Percentiles rank a stretch among this genome's conserved stretches.
Conservation (phyloP, 148 eudicot species). For the Camellia lanceoleosa region DNA sequence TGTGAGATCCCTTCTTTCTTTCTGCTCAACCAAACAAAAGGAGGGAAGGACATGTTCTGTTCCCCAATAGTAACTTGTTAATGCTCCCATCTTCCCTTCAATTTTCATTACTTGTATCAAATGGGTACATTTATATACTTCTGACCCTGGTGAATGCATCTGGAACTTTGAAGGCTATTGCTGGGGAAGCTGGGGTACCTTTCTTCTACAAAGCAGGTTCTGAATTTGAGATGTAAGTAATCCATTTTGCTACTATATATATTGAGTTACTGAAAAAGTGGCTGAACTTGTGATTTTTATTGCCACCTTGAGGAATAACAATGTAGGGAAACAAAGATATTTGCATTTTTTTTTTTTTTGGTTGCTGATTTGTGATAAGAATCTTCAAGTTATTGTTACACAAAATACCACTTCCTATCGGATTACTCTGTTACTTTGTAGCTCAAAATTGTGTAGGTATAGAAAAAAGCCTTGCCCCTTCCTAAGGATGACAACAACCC, state of each 20-base stretch:
- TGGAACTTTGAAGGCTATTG: slow-evolving; percentile 70
- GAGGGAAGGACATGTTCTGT: not conserved
- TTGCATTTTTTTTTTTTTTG: too few relatives aligned
- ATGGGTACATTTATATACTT: not conserved
- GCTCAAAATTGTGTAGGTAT: not conserved
- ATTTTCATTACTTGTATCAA: not conserved
- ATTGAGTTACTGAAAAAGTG: too few relatives aligned
- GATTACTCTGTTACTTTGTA: not conserved
- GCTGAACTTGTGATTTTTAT: too few relatives aligned
- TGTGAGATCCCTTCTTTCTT: not conserved
- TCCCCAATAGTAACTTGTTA: not conserved
- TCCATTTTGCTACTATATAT: not conserved
- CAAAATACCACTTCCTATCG: too few relatives aligned
- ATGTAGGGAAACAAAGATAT: too few relatives aligned
- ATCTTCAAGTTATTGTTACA: too few relatives aligned
- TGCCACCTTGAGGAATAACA: too few relatives aligned
- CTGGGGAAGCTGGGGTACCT: slow-evolving; percentile 99
- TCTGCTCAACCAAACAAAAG: not conserved
- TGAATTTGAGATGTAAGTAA: slow-evolving; percentile 94
- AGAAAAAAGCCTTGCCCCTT: not conserved
- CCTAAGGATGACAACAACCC: not conserved
- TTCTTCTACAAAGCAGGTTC: slow-evolving; percentile 98
- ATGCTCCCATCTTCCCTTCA: not conserved
- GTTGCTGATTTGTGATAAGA: too few relatives aligned
- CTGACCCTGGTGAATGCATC: slow-evolving; percentile 15